Evolutionary conservation across 2,329 filamentous ascomycete species (phyloP), one percentile per base, ranked within the genome.

Genomic region (Davidsoniella virescens): DNA sequence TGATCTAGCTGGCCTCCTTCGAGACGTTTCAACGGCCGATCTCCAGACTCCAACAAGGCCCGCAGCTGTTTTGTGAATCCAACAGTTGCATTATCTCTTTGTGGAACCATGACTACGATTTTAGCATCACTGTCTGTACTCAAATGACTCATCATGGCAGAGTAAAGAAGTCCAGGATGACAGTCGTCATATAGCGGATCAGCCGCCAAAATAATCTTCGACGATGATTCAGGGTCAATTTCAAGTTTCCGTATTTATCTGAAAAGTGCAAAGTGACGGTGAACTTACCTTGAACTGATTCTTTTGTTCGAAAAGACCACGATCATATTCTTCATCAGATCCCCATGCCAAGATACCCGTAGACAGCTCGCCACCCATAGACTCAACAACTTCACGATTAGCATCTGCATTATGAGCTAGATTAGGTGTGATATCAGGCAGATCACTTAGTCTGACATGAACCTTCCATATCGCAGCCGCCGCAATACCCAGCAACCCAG

Each of bases 141-240:
- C 9, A 95, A 69, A 65, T 87, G 86, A 38, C 72, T 66, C 8
- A 70, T 65, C 42, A 96, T 79, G 12, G 84, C 80, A 12, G 78
- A 70, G 0, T 80, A 78, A 18, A 96, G 72, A 59, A 92, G 75
- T 2, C 63, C 65, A 0, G 90, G 87, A 60, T 96, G 92, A 3
- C 84, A 74, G 45, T 87, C 74, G 43, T 88, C 87, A 64, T 96
- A 96, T 17, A 98, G 68, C 0, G 86, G 76, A 63, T 98, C 92
- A 2, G 90, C 87, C 2, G 79, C 86, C 2, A 98, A 71, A 41
- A 96, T 78, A 50, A 94, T 67, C 70, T 82, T 62, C 2, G 4
- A 8, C 17, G 12, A 20, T 14, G n/a, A 10, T 26, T 44, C n/a
- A 50, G 12, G 23, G 14, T 46, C 14, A 26, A 14, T 20, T 36